These are phyloP conservation scores for Gryganskiella cystojenkinii DNA, from an alignment of 192 early-diverging fungal species.

Conservation along the genomic window DNA sequence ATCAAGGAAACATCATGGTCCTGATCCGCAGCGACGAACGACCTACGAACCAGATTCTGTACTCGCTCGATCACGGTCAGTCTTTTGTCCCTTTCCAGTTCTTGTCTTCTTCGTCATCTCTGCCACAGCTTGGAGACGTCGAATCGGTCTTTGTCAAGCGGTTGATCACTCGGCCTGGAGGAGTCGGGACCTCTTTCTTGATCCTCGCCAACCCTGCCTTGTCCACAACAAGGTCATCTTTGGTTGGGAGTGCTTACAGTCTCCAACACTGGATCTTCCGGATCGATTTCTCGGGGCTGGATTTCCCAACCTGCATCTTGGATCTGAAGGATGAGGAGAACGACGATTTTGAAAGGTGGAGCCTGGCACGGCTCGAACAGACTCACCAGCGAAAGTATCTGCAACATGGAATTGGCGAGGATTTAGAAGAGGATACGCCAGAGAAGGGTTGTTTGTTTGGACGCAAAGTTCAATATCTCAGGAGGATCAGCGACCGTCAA, in stretches of 20 bases:
- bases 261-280: conserved; percentile 39
- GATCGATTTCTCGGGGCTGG: conserved; percentile 52
- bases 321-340: conserved; percentile 36
- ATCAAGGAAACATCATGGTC: conserved; percentile 87
- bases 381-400: no score
- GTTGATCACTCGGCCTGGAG: conserved; percentile 73
- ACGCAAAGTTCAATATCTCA: conserved; percentile 68
- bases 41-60: conserved; percentile 61
- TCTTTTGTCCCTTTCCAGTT: conserved; percentile 63
- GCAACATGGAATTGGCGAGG: no score
- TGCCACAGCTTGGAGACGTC: no score
- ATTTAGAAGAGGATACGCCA: conserved; percentile 20
- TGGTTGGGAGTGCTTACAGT: neutral
- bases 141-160: conserved; percentile 61
- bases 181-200: conserved; percentile 77
- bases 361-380: conserved; percentile 31
- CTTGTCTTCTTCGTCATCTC: neutral
- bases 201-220: conserved; percentile 66
- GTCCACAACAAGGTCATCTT: no score
- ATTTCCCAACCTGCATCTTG: conserved; percentile 36
- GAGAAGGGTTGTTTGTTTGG: conserved; percentile 67
- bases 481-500: conserved; percentile 66
- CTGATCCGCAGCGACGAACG: conserved; percentile 28
- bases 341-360: conserved; percentile 75
- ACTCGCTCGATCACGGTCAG: conserved; percentile 69